Percentiles rank a stretch among this genome's conserved stretches.
Conservation (phyloP, 2,329 filamentous ascomycete genomes). For the Sclerotinia minor region DNA sequence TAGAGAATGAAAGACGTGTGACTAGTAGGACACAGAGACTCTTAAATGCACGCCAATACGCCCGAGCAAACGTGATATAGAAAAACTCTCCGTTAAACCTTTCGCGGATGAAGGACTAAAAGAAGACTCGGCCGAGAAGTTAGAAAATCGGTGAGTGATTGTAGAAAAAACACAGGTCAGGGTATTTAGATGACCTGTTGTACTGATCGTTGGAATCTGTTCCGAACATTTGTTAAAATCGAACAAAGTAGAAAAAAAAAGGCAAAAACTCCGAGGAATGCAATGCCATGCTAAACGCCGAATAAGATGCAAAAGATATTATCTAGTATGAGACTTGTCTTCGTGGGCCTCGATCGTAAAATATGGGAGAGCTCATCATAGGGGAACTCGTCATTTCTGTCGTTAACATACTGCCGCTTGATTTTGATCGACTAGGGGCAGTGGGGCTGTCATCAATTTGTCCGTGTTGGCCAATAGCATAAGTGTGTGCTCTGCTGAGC, state of each 20-base stretch:
- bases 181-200: slow-evolving; percentile 23
- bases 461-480: slow-evolving; percentile 81
- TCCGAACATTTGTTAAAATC: slow-evolving; percentile 18
- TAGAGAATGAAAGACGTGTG: slow-evolving; percentile 7
- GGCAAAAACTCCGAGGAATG: slow-evolving; percentile 22
- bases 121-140: slow-evolving; percentile 15
- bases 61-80: slow-evolving; percentile 35
- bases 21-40: background rate
- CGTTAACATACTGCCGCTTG: slow-evolving; percentile 41
- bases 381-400: slow-evolving; percentile 33
- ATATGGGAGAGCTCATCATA: slow-evolving; percentile 43
- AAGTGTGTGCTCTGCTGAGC: slow-evolving; percentile 85
- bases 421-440: slow-evolving; percentile 41
- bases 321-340: slow-evolving; percentile 65
- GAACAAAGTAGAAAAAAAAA: slow-evolving; percentile 1
- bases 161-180: slow-evolving; percentile 23
- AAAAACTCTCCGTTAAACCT: slow-evolving; percentile 28
- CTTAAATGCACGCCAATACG: slow-evolving; percentile 36
- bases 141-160: slow-evolving; percentile 14
- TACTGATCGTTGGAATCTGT: slow-evolving; percentile 20
- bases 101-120: slow-evolving; percentile 22
- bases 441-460: slow-evolving; percentile 61
- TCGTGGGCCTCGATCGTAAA: slow-evolving; percentile 55
- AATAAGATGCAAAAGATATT: slow-evolving; percentile 33
- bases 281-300: slow-evolving; percentile 33